These are phyloP conservation scores for Aphanomyces invadans DNA, from an alignment of 352 stramenopile genomes.

Conservation along the genomic window DNA sequence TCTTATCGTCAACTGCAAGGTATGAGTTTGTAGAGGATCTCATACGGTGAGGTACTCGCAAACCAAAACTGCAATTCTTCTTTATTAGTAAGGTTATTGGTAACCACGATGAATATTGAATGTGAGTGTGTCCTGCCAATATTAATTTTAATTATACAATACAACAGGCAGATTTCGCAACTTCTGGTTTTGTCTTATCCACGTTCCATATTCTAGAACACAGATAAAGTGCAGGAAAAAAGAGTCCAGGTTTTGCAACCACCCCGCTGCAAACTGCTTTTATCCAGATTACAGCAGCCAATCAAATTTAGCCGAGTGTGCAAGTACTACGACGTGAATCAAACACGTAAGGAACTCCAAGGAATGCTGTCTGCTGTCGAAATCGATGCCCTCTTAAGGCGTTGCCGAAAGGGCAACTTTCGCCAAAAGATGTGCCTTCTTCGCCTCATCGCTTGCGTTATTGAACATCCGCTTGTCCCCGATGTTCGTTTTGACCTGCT, in stretches of 20 bases:
- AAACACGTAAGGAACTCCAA: not conserved
- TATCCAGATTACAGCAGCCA: not conserved
- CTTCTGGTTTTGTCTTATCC: not conserved
- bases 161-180: not conserved
- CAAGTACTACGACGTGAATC: not conserved
- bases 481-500: constrained; percentile 1
- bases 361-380: not conserved
- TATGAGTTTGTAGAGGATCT: too few species aligned
- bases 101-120: too few species aligned
- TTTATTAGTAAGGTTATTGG: too few species aligned
- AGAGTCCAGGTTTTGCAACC: not conserved
- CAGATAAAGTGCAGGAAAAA: not conserved
- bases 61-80: too few species aligned
- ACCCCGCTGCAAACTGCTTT: not conserved
- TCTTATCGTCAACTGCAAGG: too few species aligned
- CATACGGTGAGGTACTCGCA: too few species aligned
- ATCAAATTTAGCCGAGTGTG: not conserved
- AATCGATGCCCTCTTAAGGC: not conserved
- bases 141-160: not conserved
- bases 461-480: constrained; percentile 9
- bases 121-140: not conserved
- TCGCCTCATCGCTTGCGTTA: not conserved
- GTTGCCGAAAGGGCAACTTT: not conserved
- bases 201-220: not conserved
- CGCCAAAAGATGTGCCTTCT: not conserved